Conservation (phyloP, 139 green algal genomes). For the Chlamydomonas incerta region DNA sequence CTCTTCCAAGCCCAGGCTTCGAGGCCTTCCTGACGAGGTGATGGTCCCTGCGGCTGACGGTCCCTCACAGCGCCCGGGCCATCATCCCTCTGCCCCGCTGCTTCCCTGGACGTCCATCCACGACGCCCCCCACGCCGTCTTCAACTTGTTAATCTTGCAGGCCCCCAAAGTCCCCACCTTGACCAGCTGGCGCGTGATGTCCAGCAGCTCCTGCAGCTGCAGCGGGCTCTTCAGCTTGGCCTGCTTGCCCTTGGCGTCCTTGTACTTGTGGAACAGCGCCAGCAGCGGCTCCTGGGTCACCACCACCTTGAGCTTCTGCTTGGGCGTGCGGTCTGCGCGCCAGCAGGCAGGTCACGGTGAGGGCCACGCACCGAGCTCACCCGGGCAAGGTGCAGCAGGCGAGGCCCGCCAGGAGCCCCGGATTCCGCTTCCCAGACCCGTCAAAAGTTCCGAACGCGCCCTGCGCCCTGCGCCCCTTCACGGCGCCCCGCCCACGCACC, state of each 20-base stretch:
- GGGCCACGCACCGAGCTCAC: no score
- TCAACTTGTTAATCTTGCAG: no score
- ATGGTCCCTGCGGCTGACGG: no score
- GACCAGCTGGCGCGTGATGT: slow-evolving; percentile 84
- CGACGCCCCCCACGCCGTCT: background rate
- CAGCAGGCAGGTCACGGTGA: no score
- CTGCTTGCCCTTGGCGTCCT: slow-evolving; percentile 91
- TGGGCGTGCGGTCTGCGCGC: slow-evolving; percentile 98
- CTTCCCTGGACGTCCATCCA: background rate
- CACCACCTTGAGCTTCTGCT: slow-evolving; percentile 98
- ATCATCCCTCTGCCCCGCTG: no score
- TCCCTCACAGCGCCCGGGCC: no score
- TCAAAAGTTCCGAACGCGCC: no score
- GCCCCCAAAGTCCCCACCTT: slow-evolving; percentile 50
- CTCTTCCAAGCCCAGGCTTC: no score
- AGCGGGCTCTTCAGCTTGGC: slow-evolving; percentile 98
- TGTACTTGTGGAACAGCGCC: slow-evolving; percentile 87
- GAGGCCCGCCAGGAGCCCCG: no score
- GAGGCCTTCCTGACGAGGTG: no score
- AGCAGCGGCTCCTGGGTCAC: slow-evolving; percentile 88
- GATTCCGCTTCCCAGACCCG: no score
- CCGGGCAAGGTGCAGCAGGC: no score
- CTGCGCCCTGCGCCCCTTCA: background rate
- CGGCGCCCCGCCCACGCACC: slow-evolving; percentile 3
- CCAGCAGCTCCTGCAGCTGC: slow-evolving; percentile 96